These are phyloP conservation scores for Sophora flavescens DNA, from an alignment of 306 rosid species.

Conservation along the genomic window DNA sequence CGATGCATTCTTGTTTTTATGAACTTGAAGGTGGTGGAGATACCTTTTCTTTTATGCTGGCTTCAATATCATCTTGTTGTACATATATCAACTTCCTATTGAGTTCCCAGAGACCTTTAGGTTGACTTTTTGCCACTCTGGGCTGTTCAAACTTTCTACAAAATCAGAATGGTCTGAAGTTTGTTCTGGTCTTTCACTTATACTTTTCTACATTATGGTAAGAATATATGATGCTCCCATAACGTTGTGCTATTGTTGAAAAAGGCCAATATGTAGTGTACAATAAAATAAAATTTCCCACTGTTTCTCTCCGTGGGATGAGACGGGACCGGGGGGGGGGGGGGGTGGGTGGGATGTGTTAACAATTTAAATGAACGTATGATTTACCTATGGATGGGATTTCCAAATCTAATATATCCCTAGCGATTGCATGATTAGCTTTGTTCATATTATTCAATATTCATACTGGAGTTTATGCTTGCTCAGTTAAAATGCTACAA, in stretches of 20 bases:
- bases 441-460: neutral
- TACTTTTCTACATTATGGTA: slow-evolving; percentile 85
- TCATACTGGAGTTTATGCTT: slow-evolving; percentile 6
- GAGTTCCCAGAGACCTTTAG: slow-evolving; percentile 63
- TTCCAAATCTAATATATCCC: slow-evolving; percentile 7
- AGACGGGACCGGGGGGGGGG: no score
- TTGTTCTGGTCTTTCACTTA: slow-evolving; percentile 72
- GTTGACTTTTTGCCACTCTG: slow-evolving; percentile 70
- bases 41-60: slow-evolving; percentile 80
- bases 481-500: neutral
- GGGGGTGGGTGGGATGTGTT: no score
- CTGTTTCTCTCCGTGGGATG: no score
- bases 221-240: slow-evolving; percentile 38
- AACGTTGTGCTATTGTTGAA: slow-evolving; percentile 24
- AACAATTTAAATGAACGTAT: no score
- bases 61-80: slow-evolving; percentile 76
- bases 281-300: neutral
- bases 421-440: slow-evolving; percentile 2
- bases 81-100: slow-evolving; percentile 82
- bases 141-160: slow-evolving; percentile 77
- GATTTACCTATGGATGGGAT: neutral
- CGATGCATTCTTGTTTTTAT: slow-evolving; percentile 34
- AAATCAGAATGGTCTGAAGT: slow-evolving; percentile 75
- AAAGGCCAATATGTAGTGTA: neutral
- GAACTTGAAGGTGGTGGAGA: slow-evolving; percentile 92